Base-by-base conservation (phyloP, 768 basidiomycete species). In the Cystofilobasidium bisporidii region DNA sequence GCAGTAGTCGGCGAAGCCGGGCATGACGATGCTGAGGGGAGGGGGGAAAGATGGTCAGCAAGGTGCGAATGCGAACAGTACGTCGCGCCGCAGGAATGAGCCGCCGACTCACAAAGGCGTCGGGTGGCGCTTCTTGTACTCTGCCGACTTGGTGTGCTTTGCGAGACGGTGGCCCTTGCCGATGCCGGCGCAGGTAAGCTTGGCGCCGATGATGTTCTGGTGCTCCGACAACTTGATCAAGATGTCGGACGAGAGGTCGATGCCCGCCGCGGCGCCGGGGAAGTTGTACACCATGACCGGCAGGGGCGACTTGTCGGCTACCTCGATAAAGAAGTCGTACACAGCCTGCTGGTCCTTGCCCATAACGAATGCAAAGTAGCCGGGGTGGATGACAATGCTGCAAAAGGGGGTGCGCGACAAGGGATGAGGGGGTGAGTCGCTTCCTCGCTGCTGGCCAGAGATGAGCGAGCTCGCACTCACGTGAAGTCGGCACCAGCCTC, bases 181-280 rank as follows among this genome's bases (percentile, higher is more conserved):
- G 66, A 92, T 84, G 72, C 85, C 86, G 6, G 86, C 89, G 74
- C 89, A 91, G 38, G 90, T 91, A 28, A 92, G 81, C 77, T 79
- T 91, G 61, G 83, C 85, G 67, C 90, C 90, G 68, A 91, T 86
- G 71, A 89, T 88, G 77, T 91, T 91, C 9, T 87, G 87, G 74
- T 90, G 89, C 55, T 82, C 76, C 4, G 87, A 85, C 40, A 92
- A 81, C 22, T 81, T 79, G 60, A 80, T 80, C 72, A 93, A 82
- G 61, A 82, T 81, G 75, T 91, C 89, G 0, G 88, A 89, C 75
- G 89, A 87, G 45, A 93, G 83, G 74, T 93, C 87, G 69, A 87
- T 82, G 18, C 90, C 89, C 0, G 89, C 72, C 10, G 77, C 76
- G 8, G 77, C 77, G 15, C 76, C 77, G 36, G 89, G 87, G 78